phyloP scores from a whole-genome alignment of 192 early-diverging fungal species.

The Allomyces javanicus region DNA sequence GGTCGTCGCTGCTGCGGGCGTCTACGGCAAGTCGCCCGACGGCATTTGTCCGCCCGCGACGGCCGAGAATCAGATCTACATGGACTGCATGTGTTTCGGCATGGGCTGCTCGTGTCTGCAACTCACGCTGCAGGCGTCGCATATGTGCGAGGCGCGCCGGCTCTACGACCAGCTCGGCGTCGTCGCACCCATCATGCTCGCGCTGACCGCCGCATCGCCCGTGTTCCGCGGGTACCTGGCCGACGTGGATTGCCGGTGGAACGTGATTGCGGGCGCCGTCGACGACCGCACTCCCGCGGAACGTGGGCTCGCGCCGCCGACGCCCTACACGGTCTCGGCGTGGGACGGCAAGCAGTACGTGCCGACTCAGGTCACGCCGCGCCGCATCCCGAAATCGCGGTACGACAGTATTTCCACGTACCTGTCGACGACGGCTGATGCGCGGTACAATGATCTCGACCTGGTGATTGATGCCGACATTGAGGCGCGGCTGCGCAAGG shows the following conservation, averaged over 20 bases:
- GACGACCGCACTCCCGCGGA: slow-evolving; percentile 87
- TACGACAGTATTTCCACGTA: slow-evolving; percentile 90
- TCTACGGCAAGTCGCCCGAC: too few species aligned
- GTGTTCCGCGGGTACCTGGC: slow-evolving; percentile 85
- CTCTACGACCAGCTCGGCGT: slow-evolving; percentile 90
- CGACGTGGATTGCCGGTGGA: slow-evolving; percentile 95
- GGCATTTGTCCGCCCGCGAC: too few species aligned
- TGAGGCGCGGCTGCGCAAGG: slow-evolving; percentile 43
- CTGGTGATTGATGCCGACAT: slow-evolving; percentile 65
- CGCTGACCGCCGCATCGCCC: slow-evolving; percentile 76
- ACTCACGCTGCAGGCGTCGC: slow-evolving; percentile 91
- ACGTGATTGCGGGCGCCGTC: slow-evolving; percentile 78
- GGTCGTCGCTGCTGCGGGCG: not conserved
- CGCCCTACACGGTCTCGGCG: not conserved
- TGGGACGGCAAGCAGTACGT: not conserved
- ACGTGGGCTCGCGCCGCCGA: slow-evolving; percentile 41
- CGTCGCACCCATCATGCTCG: slow-evolving; percentile 83
- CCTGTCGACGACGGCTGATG: slow-evolving; percentile 47
- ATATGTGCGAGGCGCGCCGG: slow-evolving; percentile 71
- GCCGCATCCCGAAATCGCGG: slow-evolving; percentile 72
- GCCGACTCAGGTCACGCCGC: not conserved
- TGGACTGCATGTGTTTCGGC: slow-evolving; percentile 97
- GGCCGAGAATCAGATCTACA: slow-evolving; percentile 66
- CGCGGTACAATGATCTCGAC: slow-evolving; percentile 82
- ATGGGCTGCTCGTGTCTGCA: slow-evolving; percentile 98